Evolutionary conservation across 805 yeast genomes (phyloP).

Genomic region (Ogataea paradorogensis): DNA sequence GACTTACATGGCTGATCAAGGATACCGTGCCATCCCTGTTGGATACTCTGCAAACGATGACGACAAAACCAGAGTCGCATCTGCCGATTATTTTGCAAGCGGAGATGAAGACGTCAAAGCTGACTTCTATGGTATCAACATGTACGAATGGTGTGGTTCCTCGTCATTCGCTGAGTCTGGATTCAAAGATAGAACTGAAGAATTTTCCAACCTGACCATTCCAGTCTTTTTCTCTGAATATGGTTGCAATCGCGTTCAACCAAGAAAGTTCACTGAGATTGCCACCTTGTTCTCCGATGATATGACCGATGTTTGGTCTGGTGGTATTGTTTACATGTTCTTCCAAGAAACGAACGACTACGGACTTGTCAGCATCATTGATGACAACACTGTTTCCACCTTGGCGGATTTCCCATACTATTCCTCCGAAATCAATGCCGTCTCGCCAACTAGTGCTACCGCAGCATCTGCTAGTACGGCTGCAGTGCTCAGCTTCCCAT

Average conservation of each 20-base stretch:
- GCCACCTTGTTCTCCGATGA: slow-evolving; percentile 57
- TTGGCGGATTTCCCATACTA: slow-evolving; percentile 62
- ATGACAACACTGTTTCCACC: slow-evolving; percentile 50
- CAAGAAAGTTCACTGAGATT: slow-evolving; percentile 74
- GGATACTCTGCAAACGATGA: slow-evolving; percentile 85
- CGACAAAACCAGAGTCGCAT: slow-evolving; percentile 55
- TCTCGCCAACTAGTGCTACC: slow-evolving; percentile 52
- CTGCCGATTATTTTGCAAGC: slow-evolving; percentile 77
- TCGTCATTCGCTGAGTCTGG: slow-evolving; percentile 61
- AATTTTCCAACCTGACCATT: slow-evolving; percentile 61
- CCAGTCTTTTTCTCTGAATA: slow-evolving; percentile 82
- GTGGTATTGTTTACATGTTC: slow-evolving; percentile 88
- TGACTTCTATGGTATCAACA: slow-evolving; percentile 84
- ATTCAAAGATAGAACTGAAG: slow-evolving; percentile 59
- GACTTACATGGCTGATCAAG: slow-evolving; percentile 55
- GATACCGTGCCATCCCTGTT: slow-evolving; percentile 70
- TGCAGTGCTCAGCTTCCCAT: slow-evolving; percentile 58
- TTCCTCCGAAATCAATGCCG: slow-evolving; percentile 51
- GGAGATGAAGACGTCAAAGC: slow-evolving; percentile 63
- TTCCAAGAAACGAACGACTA: slow-evolving; percentile 72
- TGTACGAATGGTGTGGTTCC: slow-evolving; percentile 86
- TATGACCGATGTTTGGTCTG: slow-evolving; percentile 86
- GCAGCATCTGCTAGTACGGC: slow-evolving; percentile 39
- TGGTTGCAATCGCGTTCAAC: slow-evolving; percentile 69
- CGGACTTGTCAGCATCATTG: slow-evolving; percentile 62